Evolutionary conservation across 257 asterid species (phyloP).

Genomic region (Penstemon newberryi): DNA sequence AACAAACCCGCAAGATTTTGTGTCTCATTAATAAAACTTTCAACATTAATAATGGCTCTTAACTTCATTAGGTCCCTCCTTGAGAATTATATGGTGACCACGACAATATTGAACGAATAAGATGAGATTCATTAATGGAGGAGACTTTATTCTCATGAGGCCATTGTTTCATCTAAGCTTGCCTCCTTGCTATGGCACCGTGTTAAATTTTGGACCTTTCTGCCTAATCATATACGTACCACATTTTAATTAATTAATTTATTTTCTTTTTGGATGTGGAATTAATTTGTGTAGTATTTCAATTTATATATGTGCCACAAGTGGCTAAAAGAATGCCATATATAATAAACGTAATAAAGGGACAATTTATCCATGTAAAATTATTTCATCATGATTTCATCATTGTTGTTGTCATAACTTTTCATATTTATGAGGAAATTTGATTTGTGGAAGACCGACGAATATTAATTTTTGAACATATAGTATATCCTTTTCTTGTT

Average conservation of each 20-base stretch:
- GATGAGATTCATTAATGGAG: neutral
- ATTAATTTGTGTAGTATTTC: neutral
- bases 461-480: no score
- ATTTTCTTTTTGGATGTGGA: neutral
- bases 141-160: conserved; percentile 18
- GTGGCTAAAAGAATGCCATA: neutral
- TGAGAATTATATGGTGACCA: neutral
- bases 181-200: conserved; percentile 39
- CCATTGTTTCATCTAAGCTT: conserved; percentile 30
- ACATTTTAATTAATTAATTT: neutral
- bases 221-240: neutral
- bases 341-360: neutral
- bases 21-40: conserved; percentile 28
- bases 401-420: neutral
- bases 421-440: no score
- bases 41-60: conserved; percentile 34
- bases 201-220: conserved; percentile 26
- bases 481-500: no score
- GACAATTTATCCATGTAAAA: neutral
- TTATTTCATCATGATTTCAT: conserved; percentile 24
- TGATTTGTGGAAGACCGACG: no score
- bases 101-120: neutral
- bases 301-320: conserved; percentile 1
- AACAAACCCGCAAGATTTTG: neutral
- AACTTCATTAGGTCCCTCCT: conserved; percentile 30